A percentile compares a stretch with the other conserved stretches of the same genome.
These are phyloP conservation scores for Annulohypoxylon nitens DNA, from an alignment of 495 filamentous ascomycete species.

Conservation along the genomic window DNA sequence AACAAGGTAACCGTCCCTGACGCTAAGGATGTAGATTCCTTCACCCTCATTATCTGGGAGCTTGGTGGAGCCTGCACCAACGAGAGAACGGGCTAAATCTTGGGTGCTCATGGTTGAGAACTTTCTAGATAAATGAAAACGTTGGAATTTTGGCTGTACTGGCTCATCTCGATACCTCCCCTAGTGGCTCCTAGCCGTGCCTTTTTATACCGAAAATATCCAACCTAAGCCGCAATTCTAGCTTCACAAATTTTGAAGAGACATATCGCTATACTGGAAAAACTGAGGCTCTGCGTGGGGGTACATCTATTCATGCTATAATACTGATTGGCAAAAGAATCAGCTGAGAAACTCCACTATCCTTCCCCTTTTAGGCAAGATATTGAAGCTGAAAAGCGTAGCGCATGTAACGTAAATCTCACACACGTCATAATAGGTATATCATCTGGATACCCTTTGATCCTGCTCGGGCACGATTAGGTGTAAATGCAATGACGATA, in stretches of 20 bases:
- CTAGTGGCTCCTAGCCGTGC: background rate
- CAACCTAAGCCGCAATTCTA: background rate
- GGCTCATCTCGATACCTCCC: background rate
- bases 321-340: constrained; percentile 22
- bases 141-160: background rate
- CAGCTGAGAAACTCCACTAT: constrained; percentile 19
- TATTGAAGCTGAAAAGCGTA: constrained; percentile 32
- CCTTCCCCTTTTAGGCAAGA: constrained; percentile 16
- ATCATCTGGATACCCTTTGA: background rate
- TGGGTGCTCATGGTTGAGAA: constrained; percentile 35
- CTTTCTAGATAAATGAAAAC: background rate
- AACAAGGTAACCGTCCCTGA: constrained; percentile 37
- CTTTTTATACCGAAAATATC: constrained; percentile 17
- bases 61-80: constrained; percentile 27
- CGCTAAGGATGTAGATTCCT: constrained; percentile 31
- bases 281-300: constrained; percentile 27
- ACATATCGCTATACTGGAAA: background rate
- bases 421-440: constrained; percentile 8
- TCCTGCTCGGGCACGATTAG: constrained; percentile 13
- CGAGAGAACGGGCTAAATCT: constrained; percentile 39
- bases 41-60: constrained; percentile 15
- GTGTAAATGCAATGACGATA: background rate
- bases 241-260: constrained; percentile 3
- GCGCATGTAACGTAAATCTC: constrained; percentile 21
- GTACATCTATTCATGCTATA: constrained; percentile 21